A percentile compares a stretch with the other conserved stretches of the same genome.
These are phyloP conservation scores for Zygosaccharomyces kombuchaensis DNA, from an alignment of 805 yeast genomes.

Conservation along the genomic window DNA sequence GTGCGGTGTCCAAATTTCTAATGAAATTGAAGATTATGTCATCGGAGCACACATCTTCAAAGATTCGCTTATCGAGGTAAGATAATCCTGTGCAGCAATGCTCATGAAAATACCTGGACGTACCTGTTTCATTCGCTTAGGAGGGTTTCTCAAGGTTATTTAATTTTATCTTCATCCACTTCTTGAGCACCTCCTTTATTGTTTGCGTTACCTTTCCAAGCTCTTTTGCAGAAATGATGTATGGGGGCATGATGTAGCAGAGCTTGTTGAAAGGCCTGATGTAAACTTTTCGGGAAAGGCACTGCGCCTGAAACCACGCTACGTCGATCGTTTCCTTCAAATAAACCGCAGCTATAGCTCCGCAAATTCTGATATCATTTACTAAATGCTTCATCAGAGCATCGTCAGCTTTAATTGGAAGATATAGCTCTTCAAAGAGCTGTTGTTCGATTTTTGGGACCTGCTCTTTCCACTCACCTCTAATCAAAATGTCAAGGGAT, in stretches of 20 bases:
- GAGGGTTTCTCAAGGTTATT: too few relatives aligned
- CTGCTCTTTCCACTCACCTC: conserved; percentile 23
- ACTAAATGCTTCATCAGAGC: conserved; percentile 13
- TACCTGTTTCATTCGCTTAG: too few relatives aligned
- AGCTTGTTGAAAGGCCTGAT: conserved; percentile 26
- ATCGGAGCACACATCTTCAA: too few relatives aligned
- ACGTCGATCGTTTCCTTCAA: conserved; percentile 16
- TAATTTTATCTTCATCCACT: too few relatives aligned
- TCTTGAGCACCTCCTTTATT: too few relatives aligned
- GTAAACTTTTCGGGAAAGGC: conserved; percentile 18
- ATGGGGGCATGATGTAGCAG: conserved; percentile 31
- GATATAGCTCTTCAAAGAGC: conserved; percentile 16
- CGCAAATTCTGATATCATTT: conserved; percentile 18
- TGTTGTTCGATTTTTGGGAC: conserved; percentile 19
- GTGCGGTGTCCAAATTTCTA: too few relatives aligned
- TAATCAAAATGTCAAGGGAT: conserved; percentile 22
- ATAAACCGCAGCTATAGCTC: conserved; percentile 28
- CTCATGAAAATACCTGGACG: too few relatives aligned
- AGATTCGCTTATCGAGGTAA: too few relatives aligned
- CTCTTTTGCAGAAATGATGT: too few relatives aligned
- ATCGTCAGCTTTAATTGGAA: conserved; percentile 11
- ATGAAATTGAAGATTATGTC: too few relatives aligned
- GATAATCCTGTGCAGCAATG: too few relatives aligned
- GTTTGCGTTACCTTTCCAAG: too few relatives aligned
- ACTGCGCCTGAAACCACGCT: conserved; percentile 22